Evolutionary conservation across 2,329 filamentous ascomycete genomes (phyloP).

Genomic region (Bipolaris victoriae): DNA sequence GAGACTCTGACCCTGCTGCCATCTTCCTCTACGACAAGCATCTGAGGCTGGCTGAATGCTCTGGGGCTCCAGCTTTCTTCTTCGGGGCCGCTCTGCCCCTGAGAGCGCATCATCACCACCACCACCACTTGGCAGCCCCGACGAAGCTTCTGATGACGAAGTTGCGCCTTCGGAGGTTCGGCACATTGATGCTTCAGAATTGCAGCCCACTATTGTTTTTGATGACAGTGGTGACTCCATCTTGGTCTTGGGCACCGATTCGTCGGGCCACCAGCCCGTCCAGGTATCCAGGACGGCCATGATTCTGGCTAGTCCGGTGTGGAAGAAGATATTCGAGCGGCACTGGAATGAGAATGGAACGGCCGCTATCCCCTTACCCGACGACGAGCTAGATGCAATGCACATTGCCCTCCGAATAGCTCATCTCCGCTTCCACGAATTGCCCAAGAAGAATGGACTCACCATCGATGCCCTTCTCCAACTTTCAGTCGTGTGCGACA

Average conservation of each 20-base stretch:
- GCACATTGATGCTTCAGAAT: conserved; percentile 4
- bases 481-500: conserved; percentile 39
- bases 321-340: conserved; percentile 26
- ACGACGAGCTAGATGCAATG: conserved; percentile 14
- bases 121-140: conserved; percentile 4
- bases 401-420: conserved; percentile 11
- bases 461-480: conserved; percentile 26
- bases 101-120: conserved; percentile 12
- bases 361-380: conserved; percentile 32
- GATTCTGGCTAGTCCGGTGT: conserved; percentile 27
- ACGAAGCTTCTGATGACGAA: conserved; percentile 5
- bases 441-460: conserved; percentile 18
- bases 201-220: conserved; percentile 13
- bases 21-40: background rate
- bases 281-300: conserved; percentile 20
- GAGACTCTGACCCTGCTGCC: background rate
- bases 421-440: conserved; percentile 14
- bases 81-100: conserved; percentile 14
- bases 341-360: conserved; percentile 18
- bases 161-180: conserved; percentile 4
- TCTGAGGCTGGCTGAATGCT: conserved; percentile 4
- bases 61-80: conserved; percentile 14
- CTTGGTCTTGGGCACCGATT: conserved; percentile 12
- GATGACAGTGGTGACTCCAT: conserved; percentile 17
- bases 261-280: conserved; percentile 16